A percentile compares a stretch with the other conserved stretches of the same genome.
phyloP scores from a whole-genome alignment of 23 red algal genomes.

The Gracilaria gracilis region DNA sequence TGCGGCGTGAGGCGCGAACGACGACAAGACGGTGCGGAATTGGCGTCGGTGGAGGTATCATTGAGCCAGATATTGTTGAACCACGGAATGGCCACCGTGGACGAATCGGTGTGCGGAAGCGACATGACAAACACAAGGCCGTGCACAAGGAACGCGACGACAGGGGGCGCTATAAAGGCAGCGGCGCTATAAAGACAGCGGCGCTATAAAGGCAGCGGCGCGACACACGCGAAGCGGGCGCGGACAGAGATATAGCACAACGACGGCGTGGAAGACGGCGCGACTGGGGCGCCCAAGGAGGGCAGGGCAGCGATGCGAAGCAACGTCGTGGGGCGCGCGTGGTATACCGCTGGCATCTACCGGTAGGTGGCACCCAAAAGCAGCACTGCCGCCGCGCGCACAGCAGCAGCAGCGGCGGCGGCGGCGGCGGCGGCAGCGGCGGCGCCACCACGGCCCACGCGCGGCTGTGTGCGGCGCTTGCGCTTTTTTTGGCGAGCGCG shows the following conservation, averaged over 20 bases:
- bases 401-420: background rate
- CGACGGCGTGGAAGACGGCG: background rate
- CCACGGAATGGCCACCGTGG: slow-evolving; percentile 46
- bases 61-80: slow-evolving; percentile 54
- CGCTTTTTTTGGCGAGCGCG: background rate
- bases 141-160: background rate
- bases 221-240: too few relatives aligned
- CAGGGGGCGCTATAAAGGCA: too few relatives aligned
- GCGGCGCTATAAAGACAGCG: too few relatives aligned
- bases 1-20: background rate
- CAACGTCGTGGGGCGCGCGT: background rate
- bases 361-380: background rate
- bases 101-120: slow-evolving; percentile 8
- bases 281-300: too few relatives aligned
- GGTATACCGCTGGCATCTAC: too few relatives aligned
- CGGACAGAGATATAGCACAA: too few relatives aligned
- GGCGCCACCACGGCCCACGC: background rate
- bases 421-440: background rate
- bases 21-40: background rate
- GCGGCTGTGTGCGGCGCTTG: background rate
- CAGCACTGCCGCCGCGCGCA: background rate
- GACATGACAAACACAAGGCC: slow-evolving; percentile 5
- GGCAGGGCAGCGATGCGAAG: background rate
- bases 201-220: too few relatives aligned
- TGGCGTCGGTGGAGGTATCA: slow-evolving; percentile 10